Percentiles rank a stretch among this genome's conserved stretches.
These are phyloP conservation scores for Tulasnella calospora DNA, from an alignment of 768 basidiomycete genomes.

Conservation along the genomic window DNA sequence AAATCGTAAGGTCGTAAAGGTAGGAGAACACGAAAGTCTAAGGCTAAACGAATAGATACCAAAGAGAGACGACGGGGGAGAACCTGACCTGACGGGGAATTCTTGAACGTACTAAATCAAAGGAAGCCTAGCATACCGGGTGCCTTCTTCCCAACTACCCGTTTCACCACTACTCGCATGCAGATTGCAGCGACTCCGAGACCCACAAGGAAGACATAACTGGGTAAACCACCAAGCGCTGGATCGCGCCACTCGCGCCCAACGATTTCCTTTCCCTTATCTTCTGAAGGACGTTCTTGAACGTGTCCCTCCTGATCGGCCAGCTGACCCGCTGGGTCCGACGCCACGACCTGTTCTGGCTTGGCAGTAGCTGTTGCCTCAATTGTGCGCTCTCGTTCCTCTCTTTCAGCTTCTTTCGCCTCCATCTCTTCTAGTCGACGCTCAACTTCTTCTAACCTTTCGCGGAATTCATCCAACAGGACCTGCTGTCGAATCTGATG, in stretches of 20 bases:
- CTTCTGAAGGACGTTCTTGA: not conserved
- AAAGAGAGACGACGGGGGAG: not conserved
- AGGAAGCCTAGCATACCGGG: not conserved
- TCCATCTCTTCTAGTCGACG: conserved; percentile 29
- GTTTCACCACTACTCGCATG: conserved; percentile 23
- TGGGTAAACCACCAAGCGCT: not conserved
- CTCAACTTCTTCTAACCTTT: conserved; percentile 28
- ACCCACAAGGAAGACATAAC: conserved; percentile 25
- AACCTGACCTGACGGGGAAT: not conserved
- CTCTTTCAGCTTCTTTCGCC: conserved; percentile 2
- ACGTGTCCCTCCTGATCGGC: not conserved
- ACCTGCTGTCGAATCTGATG: not conserved
- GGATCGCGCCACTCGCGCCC: conserved; percentile 3
- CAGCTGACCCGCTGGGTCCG: not conserved
- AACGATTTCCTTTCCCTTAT: not conserved
- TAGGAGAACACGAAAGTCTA: not conserved
- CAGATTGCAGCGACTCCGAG: conserved; percentile 25
- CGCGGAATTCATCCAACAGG: conserved; percentile 25
- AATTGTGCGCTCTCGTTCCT: not conserved
- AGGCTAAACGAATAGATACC: not conserved
- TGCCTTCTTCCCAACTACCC: conserved; percentile 10
- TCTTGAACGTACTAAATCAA: not conserved
- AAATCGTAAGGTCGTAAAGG: conserved; percentile 1
- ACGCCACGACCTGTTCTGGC: not conserved
- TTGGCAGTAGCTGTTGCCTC: not conserved